Conservation (phyloP, 176 grass and related monocot genomes). For the Oryza brachyantha region DNA sequence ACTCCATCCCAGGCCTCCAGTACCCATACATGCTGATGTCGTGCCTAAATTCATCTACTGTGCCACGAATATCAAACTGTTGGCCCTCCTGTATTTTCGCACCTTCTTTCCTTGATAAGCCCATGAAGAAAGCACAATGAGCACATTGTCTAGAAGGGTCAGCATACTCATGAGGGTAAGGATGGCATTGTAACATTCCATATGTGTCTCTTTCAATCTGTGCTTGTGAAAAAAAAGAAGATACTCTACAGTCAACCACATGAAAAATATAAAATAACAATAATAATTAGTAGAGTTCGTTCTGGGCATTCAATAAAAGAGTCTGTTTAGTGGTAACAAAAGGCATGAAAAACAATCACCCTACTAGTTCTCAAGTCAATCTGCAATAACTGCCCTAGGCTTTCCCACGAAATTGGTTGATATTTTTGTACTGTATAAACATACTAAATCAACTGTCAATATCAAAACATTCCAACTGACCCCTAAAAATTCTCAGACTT, state of each 20-base stretch:
- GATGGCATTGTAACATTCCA: constrained; percentile 92
- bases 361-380: not conserved
- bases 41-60: constrained; percentile 90
- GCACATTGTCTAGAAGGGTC: constrained; percentile 71
- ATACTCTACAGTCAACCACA: not conserved
- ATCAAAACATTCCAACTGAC: no score
- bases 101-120: constrained; percentile 86
- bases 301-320: not conserved
- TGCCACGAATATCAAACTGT: constrained; percentile 95
- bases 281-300: not conserved
- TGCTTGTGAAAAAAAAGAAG: constrained; percentile 9
- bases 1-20: constrained; percentile 94
- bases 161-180: constrained; percentile 82
- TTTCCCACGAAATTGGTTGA: not conserved
- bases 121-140: constrained; percentile 98
- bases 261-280: not conserved
- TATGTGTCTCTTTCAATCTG: constrained; percentile 97
- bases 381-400: not conserved
- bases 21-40: constrained; percentile 77
- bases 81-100: constrained; percentile 92
- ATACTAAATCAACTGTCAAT: not conserved
- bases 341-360: not conserved
- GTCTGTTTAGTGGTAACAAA: not conserved
- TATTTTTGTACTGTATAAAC: not conserved
- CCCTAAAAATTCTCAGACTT: no score